Evolutionary conservation across 2,329 filamentous ascomycete genomes (phyloP).

Genomic region (Tothia fuscella): DNA sequence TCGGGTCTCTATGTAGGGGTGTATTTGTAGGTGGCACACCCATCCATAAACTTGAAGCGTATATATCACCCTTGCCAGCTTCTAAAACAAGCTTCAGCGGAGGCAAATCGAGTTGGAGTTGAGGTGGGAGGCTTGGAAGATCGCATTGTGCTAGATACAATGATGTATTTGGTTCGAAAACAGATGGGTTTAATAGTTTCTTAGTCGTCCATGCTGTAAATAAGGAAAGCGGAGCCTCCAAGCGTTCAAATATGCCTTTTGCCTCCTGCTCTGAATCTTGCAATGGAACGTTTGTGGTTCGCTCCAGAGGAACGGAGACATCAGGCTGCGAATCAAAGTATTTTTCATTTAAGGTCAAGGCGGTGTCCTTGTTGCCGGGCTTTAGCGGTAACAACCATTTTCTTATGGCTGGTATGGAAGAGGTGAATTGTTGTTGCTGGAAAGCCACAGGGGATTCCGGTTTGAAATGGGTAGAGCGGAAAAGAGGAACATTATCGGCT

Average conservation of each 20-base stretch:
- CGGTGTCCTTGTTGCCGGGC: too few species aligned
- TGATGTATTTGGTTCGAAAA: slow-evolving; percentile 17
- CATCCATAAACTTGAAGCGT: slow-evolving; percentile 78
- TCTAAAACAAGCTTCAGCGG: slow-evolving; percentile 36
- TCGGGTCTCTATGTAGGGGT: slow-evolving; percentile 83
- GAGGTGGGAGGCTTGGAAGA: slow-evolving; percentile 53
- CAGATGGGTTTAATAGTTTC: slow-evolving; percentile 15
- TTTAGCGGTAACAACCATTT: too few species aligned
- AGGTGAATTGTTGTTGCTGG: too few species aligned
- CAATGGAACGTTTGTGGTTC: slow-evolving; percentile 28
- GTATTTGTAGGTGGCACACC: slow-evolving; percentile 80
- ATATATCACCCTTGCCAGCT: slow-evolving; percentile 70
- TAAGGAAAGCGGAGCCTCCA: slow-evolving; percentile 51
- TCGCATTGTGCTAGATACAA: slow-evolving; percentile 81
- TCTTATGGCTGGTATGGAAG: too few species aligned
- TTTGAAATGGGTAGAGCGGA: too few species aligned
- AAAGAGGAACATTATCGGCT: too few species aligned
- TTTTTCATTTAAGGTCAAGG: too few species aligned
- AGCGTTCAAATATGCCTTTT: slow-evolving; percentile 37
- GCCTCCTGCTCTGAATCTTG: slow-evolving; percentile 20
- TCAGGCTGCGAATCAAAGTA: too few species aligned
- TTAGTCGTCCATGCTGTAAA: slow-evolving; percentile 44
- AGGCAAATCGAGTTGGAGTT: slow-evolving; percentile 54
- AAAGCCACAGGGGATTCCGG: too few species aligned
- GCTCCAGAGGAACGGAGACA: slow-evolving; percentile 47